Conservation (phyloP, 140 eudicot genomes). For the Ambrosia hybrid region DNA sequence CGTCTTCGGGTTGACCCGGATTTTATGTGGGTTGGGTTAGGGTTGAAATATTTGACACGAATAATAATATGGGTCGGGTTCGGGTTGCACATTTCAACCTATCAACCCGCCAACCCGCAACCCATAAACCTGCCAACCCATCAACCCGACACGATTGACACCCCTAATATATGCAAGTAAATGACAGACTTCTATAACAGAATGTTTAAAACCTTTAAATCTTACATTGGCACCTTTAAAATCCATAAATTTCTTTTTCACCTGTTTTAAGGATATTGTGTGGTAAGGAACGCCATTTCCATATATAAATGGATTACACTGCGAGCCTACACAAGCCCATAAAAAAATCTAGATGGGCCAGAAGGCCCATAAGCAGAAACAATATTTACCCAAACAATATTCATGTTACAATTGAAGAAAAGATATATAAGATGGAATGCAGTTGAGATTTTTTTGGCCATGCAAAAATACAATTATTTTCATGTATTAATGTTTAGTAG, state of each 20-base stretch:
- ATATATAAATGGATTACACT: neutral
- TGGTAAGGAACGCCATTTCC: neutral
- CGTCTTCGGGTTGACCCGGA: no score
- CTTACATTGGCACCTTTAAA: neutral
- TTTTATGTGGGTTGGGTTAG: no score
- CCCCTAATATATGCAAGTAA: constrained; percentile 1
- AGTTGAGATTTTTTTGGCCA: neutral
- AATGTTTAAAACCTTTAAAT: no score
- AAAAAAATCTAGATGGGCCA: constrained; percentile 4
- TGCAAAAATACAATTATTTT: neutral
- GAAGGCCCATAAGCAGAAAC: constrained; percentile 9
- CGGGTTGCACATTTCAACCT: no score
- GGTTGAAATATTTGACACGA: no score
- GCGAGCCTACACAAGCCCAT: neutral
- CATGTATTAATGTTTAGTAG: neutral
- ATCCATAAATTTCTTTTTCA: constrained; percentile 38
- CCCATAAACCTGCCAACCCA: no score
- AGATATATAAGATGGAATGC: neutral
- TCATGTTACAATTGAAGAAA: neutral
- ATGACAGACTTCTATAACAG: neutral
- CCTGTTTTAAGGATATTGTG: constrained; percentile 16
- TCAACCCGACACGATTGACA: no score
- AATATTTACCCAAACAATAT: constrained; percentile 2
- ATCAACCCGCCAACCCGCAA: no score
- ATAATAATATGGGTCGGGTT: no score